phyloP scores from a whole-genome alignment of 441 rosid genomes.

The Corymbia citriodora region DNA sequence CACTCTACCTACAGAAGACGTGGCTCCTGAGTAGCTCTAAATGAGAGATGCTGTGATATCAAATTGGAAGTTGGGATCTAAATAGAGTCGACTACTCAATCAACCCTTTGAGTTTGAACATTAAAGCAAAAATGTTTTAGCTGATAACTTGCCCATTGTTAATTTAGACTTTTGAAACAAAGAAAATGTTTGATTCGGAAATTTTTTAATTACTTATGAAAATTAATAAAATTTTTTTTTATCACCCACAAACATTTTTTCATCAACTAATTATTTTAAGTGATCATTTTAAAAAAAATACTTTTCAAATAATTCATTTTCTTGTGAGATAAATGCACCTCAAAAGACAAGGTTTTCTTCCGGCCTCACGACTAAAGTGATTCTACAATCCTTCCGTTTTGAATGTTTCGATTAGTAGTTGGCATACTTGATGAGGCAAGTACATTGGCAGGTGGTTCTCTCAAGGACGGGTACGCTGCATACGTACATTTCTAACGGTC shows the following conservation, averaged over 20 bases:
- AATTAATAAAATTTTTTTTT: neutral
- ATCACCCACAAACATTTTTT: accelerated
- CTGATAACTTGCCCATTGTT: neutral
- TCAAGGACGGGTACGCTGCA: neutral
- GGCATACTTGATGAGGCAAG: neutral
- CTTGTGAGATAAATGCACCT: accelerated
- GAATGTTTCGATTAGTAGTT: neutral
- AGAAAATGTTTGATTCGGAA: neutral
- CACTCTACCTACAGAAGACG: no score
- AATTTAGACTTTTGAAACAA: neutral
- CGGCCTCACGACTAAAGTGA: neutral
- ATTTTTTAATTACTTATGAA: neutral
- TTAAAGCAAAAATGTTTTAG: neutral
- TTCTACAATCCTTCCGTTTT: neutral
- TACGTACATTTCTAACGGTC: neutral
- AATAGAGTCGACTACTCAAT: neutral
- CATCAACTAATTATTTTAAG: neutral
- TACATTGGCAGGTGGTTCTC: neutral
- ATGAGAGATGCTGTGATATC: neutral
- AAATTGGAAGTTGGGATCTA: neutral
- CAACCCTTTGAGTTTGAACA: neutral
- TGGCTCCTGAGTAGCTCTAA: neutral
- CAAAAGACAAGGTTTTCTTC: neutral
- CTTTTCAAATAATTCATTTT: neutral
- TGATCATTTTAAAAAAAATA: accelerated